Conservation (phyloP, 768 basidiomycete species). For the Boletus bicolor region DNA sequence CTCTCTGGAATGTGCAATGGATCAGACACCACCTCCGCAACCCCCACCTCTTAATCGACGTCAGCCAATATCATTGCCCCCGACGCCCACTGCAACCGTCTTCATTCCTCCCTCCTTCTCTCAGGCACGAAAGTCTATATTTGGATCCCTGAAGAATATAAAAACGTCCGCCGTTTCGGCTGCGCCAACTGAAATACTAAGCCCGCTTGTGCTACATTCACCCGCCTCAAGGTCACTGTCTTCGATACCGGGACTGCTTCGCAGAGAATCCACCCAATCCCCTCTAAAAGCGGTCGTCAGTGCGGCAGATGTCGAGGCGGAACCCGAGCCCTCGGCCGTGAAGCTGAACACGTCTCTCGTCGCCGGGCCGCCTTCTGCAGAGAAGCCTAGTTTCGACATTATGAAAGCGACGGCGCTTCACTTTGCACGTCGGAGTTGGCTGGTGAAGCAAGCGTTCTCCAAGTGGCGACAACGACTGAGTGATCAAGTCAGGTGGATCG, state of each 20-base stretch:
- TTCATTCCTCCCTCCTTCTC: slow-evolving; percentile 16
- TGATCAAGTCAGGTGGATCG: slow-evolving; percentile 53
- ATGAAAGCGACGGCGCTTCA: slow-evolving; percentile 40
- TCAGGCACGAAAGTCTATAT: slow-evolving; percentile 18
- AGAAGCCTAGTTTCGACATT: slow-evolving; percentile 21
- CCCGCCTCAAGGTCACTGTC: slow-evolving; percentile 18
- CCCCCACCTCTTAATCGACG: slow-evolving; percentile 31
- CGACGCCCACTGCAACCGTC: slow-evolving; percentile 27
- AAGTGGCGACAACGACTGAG: slow-evolving; percentile 46
- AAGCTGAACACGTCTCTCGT: slow-evolving; percentile 3
- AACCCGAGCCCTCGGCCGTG: slow-evolving; percentile 2
- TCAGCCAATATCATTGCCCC: slow-evolving; percentile 33
- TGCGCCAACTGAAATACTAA: slow-evolving; percentile 28
- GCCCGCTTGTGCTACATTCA: slow-evolving; percentile 29
- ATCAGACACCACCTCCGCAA: slow-evolving; percentile 14
- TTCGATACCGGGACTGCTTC: slow-evolving; percentile 17
- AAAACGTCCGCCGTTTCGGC: slow-evolving; percentile 24
- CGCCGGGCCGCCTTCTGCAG: not conserved
- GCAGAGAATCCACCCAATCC: slow-evolving; percentile 25
- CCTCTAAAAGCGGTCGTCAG: slow-evolving; percentile 21
- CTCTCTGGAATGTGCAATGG: slow-evolving; percentile 1
- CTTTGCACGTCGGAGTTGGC: slow-evolving; percentile 39
- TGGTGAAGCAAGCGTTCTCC: slow-evolving; percentile 42
- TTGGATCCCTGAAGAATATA: slow-evolving; percentile 22
- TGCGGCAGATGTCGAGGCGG: slow-evolving; percentile 10